phyloP scores from a whole-genome alignment of 805 yeast species.

The Candida takata region DNA sequence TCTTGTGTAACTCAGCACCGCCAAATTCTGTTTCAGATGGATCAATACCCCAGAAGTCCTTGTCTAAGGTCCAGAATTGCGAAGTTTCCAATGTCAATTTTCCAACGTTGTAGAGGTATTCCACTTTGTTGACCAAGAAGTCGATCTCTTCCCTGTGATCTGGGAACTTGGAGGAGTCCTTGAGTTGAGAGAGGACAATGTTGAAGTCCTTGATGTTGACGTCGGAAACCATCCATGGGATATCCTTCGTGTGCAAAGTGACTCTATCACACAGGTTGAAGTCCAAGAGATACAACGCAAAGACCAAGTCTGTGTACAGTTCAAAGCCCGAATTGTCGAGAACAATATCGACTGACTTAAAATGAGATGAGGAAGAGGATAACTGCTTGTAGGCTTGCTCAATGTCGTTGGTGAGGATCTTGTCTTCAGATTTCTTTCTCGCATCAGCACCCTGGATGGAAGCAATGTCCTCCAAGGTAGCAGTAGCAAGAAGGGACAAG shows the following conservation, averaged over 20 bases:
- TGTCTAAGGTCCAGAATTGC: conserved; percentile 81
- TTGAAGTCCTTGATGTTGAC: conserved; percentile 79
- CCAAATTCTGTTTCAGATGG: conserved; percentile 45
- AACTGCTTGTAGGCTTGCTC: conserved; percentile 54
- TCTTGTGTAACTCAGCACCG: conserved; percentile 55
- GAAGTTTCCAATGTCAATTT: conserved; percentile 46
- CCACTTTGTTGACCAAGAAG: conserved; percentile 39
- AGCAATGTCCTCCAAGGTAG: conserved; percentile 84
- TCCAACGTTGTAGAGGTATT: conserved; percentile 38
- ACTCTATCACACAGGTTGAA: conserved; percentile 56
- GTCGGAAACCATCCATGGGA: conserved; percentile 98
- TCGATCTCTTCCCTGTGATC: conserved; percentile 39
- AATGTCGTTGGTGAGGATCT: conserved; percentile 74
- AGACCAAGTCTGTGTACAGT: conserved; percentile 74
- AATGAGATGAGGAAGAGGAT: conserved; percentile 12
- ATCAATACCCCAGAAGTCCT: conserved; percentile 66
- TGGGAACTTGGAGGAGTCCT: conserved; percentile 44
- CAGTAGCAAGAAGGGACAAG: conserved; percentile 79
- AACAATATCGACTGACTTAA: conserved; percentile 63
- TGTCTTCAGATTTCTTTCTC: conserved; percentile 72
- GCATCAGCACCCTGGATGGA: conserved; percentile 88
- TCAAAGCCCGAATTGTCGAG: conserved; percentile 95
- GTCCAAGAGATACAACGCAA: conserved; percentile 63
- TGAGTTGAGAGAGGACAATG: conserved; percentile 49
- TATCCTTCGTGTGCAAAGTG: conserved; percentile 77